These are phyloP conservation scores for Alliaria petiolata DNA, from an alignment of 345 rosid species.

Conservation along the genomic window DNA sequence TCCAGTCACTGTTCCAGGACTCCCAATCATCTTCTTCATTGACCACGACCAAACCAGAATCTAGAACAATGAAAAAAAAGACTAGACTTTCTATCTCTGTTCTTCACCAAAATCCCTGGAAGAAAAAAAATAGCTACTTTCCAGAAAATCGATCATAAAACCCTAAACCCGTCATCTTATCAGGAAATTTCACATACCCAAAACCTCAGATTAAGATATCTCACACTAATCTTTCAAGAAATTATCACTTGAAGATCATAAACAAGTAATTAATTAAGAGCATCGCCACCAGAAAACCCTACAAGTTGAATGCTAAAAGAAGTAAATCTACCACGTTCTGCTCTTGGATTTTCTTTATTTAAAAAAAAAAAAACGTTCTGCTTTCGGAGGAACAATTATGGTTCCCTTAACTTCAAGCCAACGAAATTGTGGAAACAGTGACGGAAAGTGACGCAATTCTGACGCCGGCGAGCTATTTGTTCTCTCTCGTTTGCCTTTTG, in stretches of 20 bases:
- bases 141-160: background rate
- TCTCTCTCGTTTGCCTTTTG: background rate
- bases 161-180: background rate
- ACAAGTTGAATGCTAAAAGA: background rate
- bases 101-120: background rate
- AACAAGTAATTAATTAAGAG: background rate
- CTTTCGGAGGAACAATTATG: conserved; percentile 16
- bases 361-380: too few species aligned
- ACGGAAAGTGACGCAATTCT: conserved; percentile 13
- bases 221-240: background rate
- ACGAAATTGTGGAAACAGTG: conserved; percentile 22
- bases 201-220: conserved; percentile 1
- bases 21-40: conserved; percentile 75
- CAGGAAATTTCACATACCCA: background rate
- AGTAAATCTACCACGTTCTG: background rate
- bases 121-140: background rate
- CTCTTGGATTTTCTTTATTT: too few species aligned
- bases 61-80: background rate
- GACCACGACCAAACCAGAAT: background rate
- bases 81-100: background rate
- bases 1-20: conserved; percentile 86
- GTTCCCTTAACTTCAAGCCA: conserved; percentile 28
- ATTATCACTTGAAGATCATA: background rate
- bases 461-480: background rate
- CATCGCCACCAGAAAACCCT: conserved; percentile 3